Evolutionary conservation across 2,329 filamentous ascomycete genomes (phyloP), one percentile per base, ranked within the genome.

Genomic region (Lojkania enalia): DNA sequence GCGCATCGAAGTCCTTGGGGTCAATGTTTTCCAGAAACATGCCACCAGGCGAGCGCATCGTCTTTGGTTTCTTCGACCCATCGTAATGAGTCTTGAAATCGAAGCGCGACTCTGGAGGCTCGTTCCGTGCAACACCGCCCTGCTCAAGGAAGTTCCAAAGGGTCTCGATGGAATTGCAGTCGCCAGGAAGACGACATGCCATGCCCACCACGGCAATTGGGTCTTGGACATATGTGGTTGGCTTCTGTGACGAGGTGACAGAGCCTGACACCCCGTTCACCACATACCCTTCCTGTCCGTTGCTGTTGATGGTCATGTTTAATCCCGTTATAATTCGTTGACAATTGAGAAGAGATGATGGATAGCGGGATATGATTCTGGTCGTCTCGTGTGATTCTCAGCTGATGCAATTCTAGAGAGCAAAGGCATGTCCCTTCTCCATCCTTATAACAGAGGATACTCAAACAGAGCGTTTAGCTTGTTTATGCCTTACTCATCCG

Each of bases 71-170:
- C 15, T 39, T 16, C 13, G 25, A 15, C 4, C 31, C 39, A 43
- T 50, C 46, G 16, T 50, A 39, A 16, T 51, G 47, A 1, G n/a
- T 20, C 5, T 33, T 20, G 7, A 42, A 7, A 16, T 19, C 18
- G 33, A 46, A 49, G 4, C 46, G 29, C 3, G 20, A 20, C 9
- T 12, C 2, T n/a, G 43, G 43, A 2, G 21, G 31, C 4, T 30
- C 20, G 12, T 18, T 35, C 5, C n/a, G 18, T 5, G 37, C 43
- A 19, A 35, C 23, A 11, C 39, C 42, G n/a, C 66, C 68, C 0
- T 44, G 16, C 15, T 57, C 38, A 14, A 63, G 49, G 12, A 71
- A 37, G 5, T 66, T 49, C 70, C 69, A 71, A 11, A 70, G 64
- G 4, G 58, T 55, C 4, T 61, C 51, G 12, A 64, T 60, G 5